These are phyloP conservation scores for Solanum piurae DNA, from an alignment of 257 asterid species.

Conservation along the genomic window DNA sequence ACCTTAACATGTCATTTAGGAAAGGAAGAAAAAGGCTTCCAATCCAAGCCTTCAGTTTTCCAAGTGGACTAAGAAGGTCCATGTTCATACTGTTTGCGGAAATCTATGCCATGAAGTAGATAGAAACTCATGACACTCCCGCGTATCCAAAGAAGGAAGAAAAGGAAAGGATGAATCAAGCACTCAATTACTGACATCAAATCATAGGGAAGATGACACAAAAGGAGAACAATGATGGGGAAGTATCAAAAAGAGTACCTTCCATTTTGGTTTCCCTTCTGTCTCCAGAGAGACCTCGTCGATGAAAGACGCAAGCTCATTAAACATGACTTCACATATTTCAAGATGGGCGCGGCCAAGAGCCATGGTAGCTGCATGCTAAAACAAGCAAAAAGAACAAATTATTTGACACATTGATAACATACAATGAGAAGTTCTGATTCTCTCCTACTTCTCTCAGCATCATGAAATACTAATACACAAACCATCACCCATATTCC, in stretches of 20 bases:
- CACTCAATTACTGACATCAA: background rate
- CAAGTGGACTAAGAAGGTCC: background rate
- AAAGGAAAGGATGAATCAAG: background rate
- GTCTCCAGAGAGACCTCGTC: conserved; percentile 90
- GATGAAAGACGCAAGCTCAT: conserved; percentile 87
- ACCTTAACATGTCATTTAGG: background rate
- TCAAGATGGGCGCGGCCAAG: conserved; percentile 95
- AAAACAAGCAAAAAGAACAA: conserved; percentile 7
- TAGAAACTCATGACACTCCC: background rate
- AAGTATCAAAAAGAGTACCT: conserved; percentile 35
- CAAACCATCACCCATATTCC: background rate
- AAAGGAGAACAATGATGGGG: background rate
- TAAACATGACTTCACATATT: conserved; percentile 93
- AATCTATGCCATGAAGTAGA: background rate
- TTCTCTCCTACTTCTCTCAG: background rate
- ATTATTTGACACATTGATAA: background rate
- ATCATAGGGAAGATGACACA: background rate
- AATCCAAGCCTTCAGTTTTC: background rate
- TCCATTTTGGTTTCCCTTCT: conserved; percentile 98
- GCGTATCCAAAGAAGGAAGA: background rate
- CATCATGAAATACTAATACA: background rate
- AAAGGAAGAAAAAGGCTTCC: background rate
- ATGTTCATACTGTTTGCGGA: background rate
- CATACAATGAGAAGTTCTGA: background rate
- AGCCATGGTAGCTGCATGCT: conserved; percentile 99